Conservation (phyloP, 129 eudicot species). For the sunflower (Helianthus annuus) region HanXRQr2.0-SUNRISE NC_035433.2:149036073-149036572, state of each 20-base stretch:
- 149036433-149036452: conserved; percentile 35
- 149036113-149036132: conserved; percentile 24
- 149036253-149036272: conserved; percentile 47
- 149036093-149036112: conserved; percentile 14
- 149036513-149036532: conserved; percentile 17
- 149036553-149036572: conserved; percentile 23
- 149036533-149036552: conserved; percentile 8
- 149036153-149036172: conserved; percentile 34
- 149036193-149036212: conserved; percentile 41
- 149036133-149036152: conserved; percentile 15
- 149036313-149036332: conserved; percentile 43
- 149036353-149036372: conserved; percentile 44
- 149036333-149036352: conserved; percentile 42
- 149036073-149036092: conserved; percentile 17
- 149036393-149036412: conserved; percentile 23
- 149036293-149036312: conserved; percentile 47
- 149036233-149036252: conserved; percentile 50
- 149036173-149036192: conserved; percentile 44
- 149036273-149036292: conserved; percentile 48
- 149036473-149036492: conserved; percentile 37
- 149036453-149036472: conserved; percentile 42
- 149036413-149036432: conserved; percentile 46
- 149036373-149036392: conserved; percentile 21
- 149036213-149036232: conserved; percentile 47
- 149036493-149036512: not conserved